A percentile compares a stretch with the other conserved stretches of the same genome.
Evolutionary conservation across 306 rosid genomes (phyloP).

Genomic region (Inga oerstediana): DNA sequence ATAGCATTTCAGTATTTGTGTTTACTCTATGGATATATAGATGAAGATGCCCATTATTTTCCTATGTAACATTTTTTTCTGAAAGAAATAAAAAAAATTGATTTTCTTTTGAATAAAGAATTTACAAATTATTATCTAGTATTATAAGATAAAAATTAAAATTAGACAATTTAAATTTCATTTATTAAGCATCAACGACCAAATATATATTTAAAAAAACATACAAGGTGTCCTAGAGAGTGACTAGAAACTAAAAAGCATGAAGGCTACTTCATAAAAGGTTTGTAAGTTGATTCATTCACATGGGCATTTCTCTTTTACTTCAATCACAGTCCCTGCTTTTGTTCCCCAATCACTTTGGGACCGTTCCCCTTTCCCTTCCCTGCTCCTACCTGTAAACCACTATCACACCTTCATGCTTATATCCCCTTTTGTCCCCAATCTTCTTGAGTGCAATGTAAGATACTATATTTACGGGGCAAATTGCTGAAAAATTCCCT

Average conservation of each 20-base stretch:
- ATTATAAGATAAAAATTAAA: no score
- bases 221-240: neutral
- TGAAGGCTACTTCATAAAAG: slow-evolving; percentile 5
- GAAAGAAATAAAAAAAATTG: no score
- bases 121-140: no score
- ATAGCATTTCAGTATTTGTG: no score
- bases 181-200: no score
- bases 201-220: no score
- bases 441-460: neutral
- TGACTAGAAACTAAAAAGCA: neutral
- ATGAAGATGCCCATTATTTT: no score
- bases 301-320: slow-evolving; percentile 15
- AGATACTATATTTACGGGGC: neutral
- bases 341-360: slow-evolving; percentile 38
- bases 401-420: slow-evolving; percentile 7
- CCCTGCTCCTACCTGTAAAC: slow-evolving; percentile 30
- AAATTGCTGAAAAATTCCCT: no score
- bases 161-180: no score
- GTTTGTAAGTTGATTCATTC: slow-evolving; percentile 11
- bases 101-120: no score
- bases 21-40: no score
- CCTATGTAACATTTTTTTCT: neutral
- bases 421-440: neutral
- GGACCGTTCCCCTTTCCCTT: neutral
- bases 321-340: slow-evolving; percentile 21